Evolutionary conservation across 1,284 basidiomycete species (phyloP), one percentile per base, ranked within the genome.

Genomic region (Kalmanozyma brasiliensis): DNA sequence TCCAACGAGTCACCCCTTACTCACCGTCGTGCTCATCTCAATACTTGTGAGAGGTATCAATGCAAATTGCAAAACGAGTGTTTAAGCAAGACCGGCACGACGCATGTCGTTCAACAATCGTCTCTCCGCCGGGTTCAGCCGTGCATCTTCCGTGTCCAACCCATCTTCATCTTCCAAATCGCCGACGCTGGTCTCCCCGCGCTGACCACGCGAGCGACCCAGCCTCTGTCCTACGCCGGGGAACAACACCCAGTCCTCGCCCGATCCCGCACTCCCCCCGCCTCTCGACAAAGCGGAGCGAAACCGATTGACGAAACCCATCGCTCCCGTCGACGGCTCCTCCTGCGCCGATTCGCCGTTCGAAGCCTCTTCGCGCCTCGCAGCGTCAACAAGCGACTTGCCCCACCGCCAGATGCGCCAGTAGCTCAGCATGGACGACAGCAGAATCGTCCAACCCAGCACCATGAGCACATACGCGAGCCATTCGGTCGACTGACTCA

Each of bases 401-500:
- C 74, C 76, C 74, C 74, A 79, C 3, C 77, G 62, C 45, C 66
- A 61, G 48, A 78, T 72, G 17, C 76, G 61, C 71, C 90, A 92
- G 84, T 89, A 94, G 19, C 90, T 89, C 41, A 93, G 87, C 47
- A 91, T 66, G 37, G 89, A 90, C 1, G 91, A 90, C 52, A 62
- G 65, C 38, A 55, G 41, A 3, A 95, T 85, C 85, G 95, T 93
- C 92, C 93, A 95, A 11, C 94, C 91, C 33, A 93, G 74, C 0
- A 89, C 91, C 91, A 96, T 96, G 76, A 96, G 87, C 49, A 95
- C 83, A 84, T 95, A 93, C 1, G 91, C 88, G 33, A 96, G 84
- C 91, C 91, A 95, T 70, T 94, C 92, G 75, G 85, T 87, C 34
- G 85, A 84, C 24, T 81, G 76, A 4, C 83, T 82, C 35, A 84